Conservation (phyloP, 1,284 basidiomycete genomes). For the Calocybe gambosa region DNA sequence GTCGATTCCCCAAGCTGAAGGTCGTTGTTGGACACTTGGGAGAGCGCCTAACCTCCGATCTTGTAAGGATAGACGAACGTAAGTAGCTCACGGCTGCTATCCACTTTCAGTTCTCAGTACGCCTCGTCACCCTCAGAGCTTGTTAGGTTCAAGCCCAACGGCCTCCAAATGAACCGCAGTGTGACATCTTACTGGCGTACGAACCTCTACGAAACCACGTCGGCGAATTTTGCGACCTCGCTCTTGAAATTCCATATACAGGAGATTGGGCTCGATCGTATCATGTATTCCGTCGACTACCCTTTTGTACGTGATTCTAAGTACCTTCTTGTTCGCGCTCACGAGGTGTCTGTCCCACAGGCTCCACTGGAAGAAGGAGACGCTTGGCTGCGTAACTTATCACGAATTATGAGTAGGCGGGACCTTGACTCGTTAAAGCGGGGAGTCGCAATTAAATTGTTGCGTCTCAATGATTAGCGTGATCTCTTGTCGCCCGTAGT, state of each 20-base stretch:
- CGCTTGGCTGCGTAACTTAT: slow-evolving; percentile 25
- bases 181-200: slow-evolving; percentile 33
- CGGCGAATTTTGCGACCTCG: slow-evolving; percentile 36
- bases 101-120: too few species aligned
- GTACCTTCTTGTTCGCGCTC: neutral
- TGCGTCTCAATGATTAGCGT: slow-evolving; percentile 22
- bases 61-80: slow-evolving; percentile 35
- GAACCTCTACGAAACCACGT: slow-evolving; percentile 38
- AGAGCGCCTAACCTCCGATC: slow-evolving; percentile 36
- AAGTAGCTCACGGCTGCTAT: slow-evolving; percentile 10
- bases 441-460: slow-evolving; percentile 23
- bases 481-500: too few species aligned
- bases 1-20: slow-evolving; percentile 35
- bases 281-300: slow-evolving; percentile 39
- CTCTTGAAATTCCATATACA: slow-evolving; percentile 33
- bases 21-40: slow-evolving; percentile 38
- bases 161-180: slow-evolving; percentile 37
- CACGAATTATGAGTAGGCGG: slow-evolving; percentile 14
- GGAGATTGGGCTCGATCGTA: slow-evolving; percentile 34
- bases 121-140: slow-evolving; percentile 20
- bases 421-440: slow-evolving; percentile 22
- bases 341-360: slow-evolving; percentile 8
- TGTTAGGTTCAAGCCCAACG: slow-evolving; percentile 20
- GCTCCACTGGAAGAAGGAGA: slow-evolving; percentile 24
- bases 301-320: slow-evolving; percentile 24